These are phyloP conservation scores for Leishmania lainsoni DNA, from an alignment of 208 protist species.

Conservation along the genomic window DNA sequence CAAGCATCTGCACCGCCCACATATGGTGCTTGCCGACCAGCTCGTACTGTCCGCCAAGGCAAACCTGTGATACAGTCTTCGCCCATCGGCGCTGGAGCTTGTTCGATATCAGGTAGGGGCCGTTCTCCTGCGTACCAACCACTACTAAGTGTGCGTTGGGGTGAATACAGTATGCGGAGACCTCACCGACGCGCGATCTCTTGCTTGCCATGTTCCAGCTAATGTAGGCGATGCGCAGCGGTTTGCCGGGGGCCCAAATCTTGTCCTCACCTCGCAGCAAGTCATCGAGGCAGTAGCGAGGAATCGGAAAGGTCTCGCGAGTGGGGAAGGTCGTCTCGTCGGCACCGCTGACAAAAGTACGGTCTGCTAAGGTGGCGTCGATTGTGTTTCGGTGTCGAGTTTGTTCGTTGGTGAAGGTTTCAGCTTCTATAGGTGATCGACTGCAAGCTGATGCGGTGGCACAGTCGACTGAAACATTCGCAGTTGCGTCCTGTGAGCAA, in stretches of 20 bases:
- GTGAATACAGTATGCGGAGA: slow-evolving; percentile 67
- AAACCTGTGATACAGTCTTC: slow-evolving; percentile 34
- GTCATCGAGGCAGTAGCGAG: slow-evolving; percentile 49
- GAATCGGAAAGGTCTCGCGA: slow-evolving; percentile 72
- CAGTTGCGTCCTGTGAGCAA: not conserved
- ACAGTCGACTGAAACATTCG: not conserved
- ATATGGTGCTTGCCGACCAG: slow-evolving; percentile 55
- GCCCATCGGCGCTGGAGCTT: slow-evolving; percentile 58
- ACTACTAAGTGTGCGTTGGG: slow-evolving; percentile 84
- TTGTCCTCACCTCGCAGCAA: slow-evolving; percentile 29
- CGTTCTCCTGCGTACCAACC: slow-evolving; percentile 87
- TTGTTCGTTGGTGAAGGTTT: not conserved
- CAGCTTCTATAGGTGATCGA: not conserved
- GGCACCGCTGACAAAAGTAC: slow-evolving; percentile 16
- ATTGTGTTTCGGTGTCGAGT: slow-evolving; percentile 25
- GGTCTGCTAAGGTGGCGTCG: slow-evolving; percentile 18
- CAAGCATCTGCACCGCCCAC: slow-evolving; percentile 84
- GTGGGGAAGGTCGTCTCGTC: not conserved
- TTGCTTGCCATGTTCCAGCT: slow-evolving; percentile 86
- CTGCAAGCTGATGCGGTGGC: not conserved
- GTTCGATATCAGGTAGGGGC: slow-evolving; percentile 52
- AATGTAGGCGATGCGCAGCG: slow-evolving; percentile 74
- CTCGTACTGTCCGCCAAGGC: slow-evolving; percentile 61
- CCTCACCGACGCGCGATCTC: slow-evolving; percentile 43
- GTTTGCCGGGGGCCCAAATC: slow-evolving; percentile 65